These are phyloP conservation scores for Pichia sp. DNA, from an alignment of 1,139 yeast genomes.

Conservation along the genomic window DNA sequence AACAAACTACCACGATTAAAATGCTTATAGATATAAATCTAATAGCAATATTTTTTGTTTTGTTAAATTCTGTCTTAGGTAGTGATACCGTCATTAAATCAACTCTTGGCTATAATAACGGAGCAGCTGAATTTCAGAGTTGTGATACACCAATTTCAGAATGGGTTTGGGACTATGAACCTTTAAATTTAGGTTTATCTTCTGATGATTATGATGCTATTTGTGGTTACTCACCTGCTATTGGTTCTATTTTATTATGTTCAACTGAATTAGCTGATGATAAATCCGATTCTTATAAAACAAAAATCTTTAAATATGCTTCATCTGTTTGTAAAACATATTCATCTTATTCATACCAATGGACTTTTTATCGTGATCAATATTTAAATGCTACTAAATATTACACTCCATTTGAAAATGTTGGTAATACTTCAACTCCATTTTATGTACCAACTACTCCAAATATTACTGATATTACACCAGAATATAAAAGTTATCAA, in stretches of 20 bases:
- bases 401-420: constrained; percentile 4
- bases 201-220: constrained; percentile 14
- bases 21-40: no score
- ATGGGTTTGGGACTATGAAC: constrained; percentile 12
- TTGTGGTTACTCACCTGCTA: constrained; percentile 24
- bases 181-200: constrained; percentile 3
- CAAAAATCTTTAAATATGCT: constrained; percentile 17
- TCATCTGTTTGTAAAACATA: constrained; percentile 16
- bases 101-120: neutral
- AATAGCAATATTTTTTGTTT: no score
- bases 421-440: constrained; percentile 15
- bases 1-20: no score
- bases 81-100: neutral
- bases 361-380: constrained; percentile 19
- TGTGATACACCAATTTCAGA: constrained; percentile 8
- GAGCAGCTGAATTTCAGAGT: constrained; percentile 15
- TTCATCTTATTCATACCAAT: constrained; percentile 11
- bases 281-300: constrained; percentile 10
- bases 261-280: constrained; percentile 15
- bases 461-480: constrained; percentile 8
- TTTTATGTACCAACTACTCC: constrained; percentile 16
- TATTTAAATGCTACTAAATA: constrained; percentile 26
- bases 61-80: neutral
- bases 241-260: constrained; percentile 27
- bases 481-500: constrained; percentile 11